phyloP scores from a whole-genome alignment of 139 green algal genomes.

The Parachlorella kessleri region DNA sequence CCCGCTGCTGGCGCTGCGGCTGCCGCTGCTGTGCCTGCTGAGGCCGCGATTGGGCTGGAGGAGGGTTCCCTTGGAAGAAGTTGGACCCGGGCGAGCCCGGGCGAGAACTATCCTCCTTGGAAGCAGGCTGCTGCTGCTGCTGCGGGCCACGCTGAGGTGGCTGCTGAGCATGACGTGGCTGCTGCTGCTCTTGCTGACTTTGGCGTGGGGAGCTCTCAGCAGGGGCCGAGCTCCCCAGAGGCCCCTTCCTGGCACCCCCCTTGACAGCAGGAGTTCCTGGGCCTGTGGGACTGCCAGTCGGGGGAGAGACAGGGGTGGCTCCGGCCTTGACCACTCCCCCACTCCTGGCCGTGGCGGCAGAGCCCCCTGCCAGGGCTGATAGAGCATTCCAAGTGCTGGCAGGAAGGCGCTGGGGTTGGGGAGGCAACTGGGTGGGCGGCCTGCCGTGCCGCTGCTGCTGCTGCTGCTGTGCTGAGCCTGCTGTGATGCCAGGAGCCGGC shows the following conservation, averaged over 20 bases:
- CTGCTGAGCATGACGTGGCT: not conserved
- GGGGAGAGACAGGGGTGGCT: too few relatives aligned
- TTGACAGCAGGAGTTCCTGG: not conserved
- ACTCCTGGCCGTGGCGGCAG: slow-evolving; percentile 19
- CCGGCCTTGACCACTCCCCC: too few relatives aligned
- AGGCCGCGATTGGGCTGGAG: not conserved
- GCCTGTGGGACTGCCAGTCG: not conserved
- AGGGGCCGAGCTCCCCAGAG: not conserved
- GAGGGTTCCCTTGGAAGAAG: not conserved
- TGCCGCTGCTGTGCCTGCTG: not conserved
- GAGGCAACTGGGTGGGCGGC: too few relatives aligned
- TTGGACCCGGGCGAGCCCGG: too few relatives aligned
- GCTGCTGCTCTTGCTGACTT: not conserved
- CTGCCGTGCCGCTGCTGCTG: too few relatives aligned
- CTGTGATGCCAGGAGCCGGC: too few relatives aligned
- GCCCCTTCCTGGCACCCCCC: not conserved
- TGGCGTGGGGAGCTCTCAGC: too few relatives aligned
- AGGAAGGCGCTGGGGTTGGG: slow-evolving; percentile 16
- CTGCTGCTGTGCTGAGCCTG: slow-evolving; percentile 1
- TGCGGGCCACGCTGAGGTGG: not conserved
- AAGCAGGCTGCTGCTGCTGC: slow-evolving; percentile 4
- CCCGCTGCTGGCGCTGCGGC: not conserved
- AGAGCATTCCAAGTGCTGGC: slow-evolving; percentile 59
- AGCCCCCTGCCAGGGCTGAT: slow-evolving; percentile 68
- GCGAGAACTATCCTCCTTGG: too few relatives aligned